Conservation (phyloP, 257 asterid species). For the Nicotiana noctiflora region DNA sequence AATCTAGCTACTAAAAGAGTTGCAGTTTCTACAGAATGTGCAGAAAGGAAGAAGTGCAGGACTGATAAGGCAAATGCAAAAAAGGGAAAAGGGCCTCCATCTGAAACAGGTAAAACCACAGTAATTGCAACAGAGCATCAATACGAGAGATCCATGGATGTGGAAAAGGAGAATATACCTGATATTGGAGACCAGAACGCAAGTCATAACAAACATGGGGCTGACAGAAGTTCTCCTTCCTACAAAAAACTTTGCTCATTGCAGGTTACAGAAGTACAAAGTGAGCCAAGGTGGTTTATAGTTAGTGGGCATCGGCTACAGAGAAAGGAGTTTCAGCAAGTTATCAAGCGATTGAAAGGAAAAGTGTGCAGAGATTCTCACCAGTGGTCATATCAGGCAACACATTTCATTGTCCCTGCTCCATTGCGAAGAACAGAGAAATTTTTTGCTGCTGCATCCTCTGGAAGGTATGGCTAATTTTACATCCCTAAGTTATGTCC, state of each 20-base stretch:
- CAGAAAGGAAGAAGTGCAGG: slow-evolving; percentile 15
- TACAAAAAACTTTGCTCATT: neutral
- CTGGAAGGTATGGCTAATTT: slow-evolving; percentile 63
- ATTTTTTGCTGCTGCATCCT: slow-evolving; percentile 92
- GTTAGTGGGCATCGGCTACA: slow-evolving; percentile 79
- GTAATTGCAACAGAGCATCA: neutral
- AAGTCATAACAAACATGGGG: neutral
- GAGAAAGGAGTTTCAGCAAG: slow-evolving; percentile 83
- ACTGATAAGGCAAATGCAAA: neutral
- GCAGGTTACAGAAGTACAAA: slow-evolving; percentile 6
- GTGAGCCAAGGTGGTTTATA: slow-evolving; percentile 61
- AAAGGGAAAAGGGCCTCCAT: slow-evolving; percentile 1
- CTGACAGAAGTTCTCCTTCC: neutral
- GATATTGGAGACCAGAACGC: neutral
- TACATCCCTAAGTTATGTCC: neutral
- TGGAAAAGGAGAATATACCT: slow-evolving; percentile 42
- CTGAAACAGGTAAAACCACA: slow-evolving; percentile 6
- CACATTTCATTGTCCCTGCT: slow-evolving; percentile 83
- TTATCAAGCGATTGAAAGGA: slow-evolving; percentile 64
- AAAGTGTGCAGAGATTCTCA: slow-evolving; percentile 85
- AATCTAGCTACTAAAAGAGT: slow-evolving; percentile 6
- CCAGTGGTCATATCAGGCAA: slow-evolving; percentile 95
- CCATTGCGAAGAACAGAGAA: slow-evolving; percentile 87
- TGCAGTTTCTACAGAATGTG: slow-evolving; percentile 20
- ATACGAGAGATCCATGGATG: slow-evolving; percentile 28